Conservation (phyloP, 164 flowering plant species). For the Protea cynaroides region DNA sequence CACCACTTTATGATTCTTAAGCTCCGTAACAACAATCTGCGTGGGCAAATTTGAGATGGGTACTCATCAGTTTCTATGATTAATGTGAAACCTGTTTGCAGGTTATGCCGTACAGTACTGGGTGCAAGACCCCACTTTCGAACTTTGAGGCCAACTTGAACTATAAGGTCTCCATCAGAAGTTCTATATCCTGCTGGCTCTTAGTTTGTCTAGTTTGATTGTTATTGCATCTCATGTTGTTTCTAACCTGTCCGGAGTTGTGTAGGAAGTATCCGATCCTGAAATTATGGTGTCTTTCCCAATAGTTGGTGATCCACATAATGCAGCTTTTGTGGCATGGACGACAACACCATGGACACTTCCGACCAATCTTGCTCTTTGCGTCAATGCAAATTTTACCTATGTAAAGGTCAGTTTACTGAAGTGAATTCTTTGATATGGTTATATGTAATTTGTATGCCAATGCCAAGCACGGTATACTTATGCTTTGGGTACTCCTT, state of each 20-base stretch:
- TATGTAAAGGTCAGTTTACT: constrained; percentile 68
- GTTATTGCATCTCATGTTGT: constrained; percentile 3
- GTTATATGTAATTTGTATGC: too few relatives aligned
- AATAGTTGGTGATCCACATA: constrained; percentile 60
- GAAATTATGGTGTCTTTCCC: constrained; percentile 90
- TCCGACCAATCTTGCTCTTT: constrained; percentile 89
- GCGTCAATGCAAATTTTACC: constrained; percentile 69
- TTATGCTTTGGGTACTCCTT: too few relatives aligned
- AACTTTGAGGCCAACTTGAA: constrained; percentile 85
- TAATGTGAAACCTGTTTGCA: constrained; percentile 25
- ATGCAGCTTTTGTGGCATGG: constrained; percentile 90
- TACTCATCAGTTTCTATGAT: too few relatives aligned
- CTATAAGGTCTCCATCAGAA: constrained; percentile 45
- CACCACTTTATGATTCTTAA: not conserved
- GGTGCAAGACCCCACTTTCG: constrained; percentile 91
- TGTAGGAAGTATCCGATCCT: constrained; percentile 84
- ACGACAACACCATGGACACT: constrained; percentile 99
- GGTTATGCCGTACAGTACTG: constrained; percentile 99
- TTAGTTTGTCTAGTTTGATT: not conserved
- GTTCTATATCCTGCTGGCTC: not conserved
- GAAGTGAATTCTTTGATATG: not conserved
- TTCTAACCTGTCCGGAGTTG: constrained; percentile 2
- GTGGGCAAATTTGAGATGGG: not conserved
- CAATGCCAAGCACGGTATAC: too few relatives aligned
- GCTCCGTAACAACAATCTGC: not conserved